Conservation (phyloP, 2,329 filamentous ascomycete genomes). For the Bertia moriformis region DNA sequence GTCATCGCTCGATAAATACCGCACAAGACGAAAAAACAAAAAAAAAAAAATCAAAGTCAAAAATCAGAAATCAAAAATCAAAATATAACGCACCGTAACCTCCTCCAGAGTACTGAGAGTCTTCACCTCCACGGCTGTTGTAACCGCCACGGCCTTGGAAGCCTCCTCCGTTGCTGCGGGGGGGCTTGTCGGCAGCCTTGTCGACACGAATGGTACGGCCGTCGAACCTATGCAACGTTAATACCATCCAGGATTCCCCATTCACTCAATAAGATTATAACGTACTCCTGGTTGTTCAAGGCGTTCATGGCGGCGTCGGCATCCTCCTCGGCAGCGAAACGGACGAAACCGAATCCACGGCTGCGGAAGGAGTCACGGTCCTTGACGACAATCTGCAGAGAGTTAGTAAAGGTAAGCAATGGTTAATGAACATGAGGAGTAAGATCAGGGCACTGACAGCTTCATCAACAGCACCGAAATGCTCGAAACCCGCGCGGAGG, state of each 20-base stretch:
- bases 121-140: slow-evolving; percentile 4
- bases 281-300: slow-evolving; percentile 49
- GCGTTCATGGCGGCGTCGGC: slow-evolving; percentile 31
- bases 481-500: slow-evolving; percentile 47
- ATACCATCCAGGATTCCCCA: too few relatives aligned
- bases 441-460: slow-evolving; percentile 34
- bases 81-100: slow-evolving; percentile 6
- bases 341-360: slow-evolving; percentile 57
- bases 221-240: slow-evolving; percentile 42
- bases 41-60: too few relatives aligned
- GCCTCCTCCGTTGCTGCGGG: slow-evolving; percentile 29
- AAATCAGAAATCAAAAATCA: slow-evolving; percentile 2
- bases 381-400: slow-evolving; percentile 48
- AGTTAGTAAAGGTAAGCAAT: slow-evolving; percentile 2
- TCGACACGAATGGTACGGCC: slow-evolving; percentile 55
- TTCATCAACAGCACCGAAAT: slow-evolving; percentile 50
- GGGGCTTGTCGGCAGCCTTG: slow-evolving; percentile 44
- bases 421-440: neutral
- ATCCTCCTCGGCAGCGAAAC: slow-evolving; percentile 37
- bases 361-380: slow-evolving; percentile 56
- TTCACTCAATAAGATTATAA: too few relatives aligned
- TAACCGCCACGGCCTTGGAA: slow-evolving; percentile 20
- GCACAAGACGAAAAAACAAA: too few relatives aligned
- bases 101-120: slow-evolving; percentile 4
- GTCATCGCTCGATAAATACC: too few relatives aligned